Evolutionary conservation across 306 rosid genomes (phyloP), one percentile per base, ranked within the genome.

Genomic region (Ormosia semicastrata): DNA sequence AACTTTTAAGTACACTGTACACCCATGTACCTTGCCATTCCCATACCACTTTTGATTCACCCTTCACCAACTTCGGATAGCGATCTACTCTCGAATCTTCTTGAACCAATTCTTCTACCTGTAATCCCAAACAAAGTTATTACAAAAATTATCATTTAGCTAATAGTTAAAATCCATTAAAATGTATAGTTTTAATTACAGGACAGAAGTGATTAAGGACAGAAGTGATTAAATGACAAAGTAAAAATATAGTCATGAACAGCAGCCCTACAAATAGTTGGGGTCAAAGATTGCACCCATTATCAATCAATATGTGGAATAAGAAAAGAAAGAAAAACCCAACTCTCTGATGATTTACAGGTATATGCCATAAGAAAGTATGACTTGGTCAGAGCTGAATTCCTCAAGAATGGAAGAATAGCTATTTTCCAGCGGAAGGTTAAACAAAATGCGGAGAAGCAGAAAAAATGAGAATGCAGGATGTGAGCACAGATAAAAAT

Each of bases 61-160:
- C 99, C 87, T 93, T 95, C 77, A 95, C 95, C 86, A 91, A 75
- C 88, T 88, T 93, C 4, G 95, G 99, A 85, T 89, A 93, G 37
- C 97, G 83, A 85, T 95, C 98, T 74, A 95, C 83, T 17, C 95
- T 91, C 50, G 98, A 93, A 81, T 95, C 99, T 87, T 91, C 95
- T 81, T 89, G 95, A 86, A 95, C 91, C 87, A 95, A 87, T 75
- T 93, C 95, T 81, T 93, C 99, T 15, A 95, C 97, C 99, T 95
- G 88, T 68, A 72, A 66, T 59, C n/a, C 59, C 10, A 70, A 72
- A 71, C 29, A 49, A 83, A 77, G 73, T 79, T 34, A 73, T 43
- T 5, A 44, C 32, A 13, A 78, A 60, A 44, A 39, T 53, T 15
- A 41, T 62, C 58, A 85, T 40, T n/a, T 30, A 76, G 79, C 17